Base-by-base conservation (phyloP, 139 green algal species). In the Limnomonas spitsbergensis region DNA sequence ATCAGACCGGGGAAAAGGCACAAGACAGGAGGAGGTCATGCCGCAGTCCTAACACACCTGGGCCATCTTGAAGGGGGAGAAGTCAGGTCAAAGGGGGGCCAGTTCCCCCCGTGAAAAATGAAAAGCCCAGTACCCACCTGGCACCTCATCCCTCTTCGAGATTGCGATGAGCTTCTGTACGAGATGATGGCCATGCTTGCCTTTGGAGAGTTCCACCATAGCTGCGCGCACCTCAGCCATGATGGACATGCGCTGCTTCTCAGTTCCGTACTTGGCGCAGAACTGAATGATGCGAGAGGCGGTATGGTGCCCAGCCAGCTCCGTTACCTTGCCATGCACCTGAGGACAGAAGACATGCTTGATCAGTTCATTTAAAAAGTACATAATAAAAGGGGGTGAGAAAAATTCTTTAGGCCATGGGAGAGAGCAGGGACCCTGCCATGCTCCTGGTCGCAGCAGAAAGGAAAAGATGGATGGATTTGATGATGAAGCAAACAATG, bases 251-350 rank as follows among this genome's bases (percentile, higher is more conserved):
- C 86, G 82, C 69, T 95, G 80, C 20, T 42, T 76, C 14, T 71
- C 40, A 9, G 47, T 88, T 53, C 92, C 93, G 68, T 93, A 73
- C 86, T 95, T 94, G 69, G 90, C 73, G 56, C 88, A 95, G 38
- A 92, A 89, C 82, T 97, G 94, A n/a, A 97, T 86, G 14, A 97
- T 82, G 34, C 93, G 87, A 0, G 88, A 94, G 1, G 92, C 91
- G 7, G 87, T 92, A 83, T 95, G 94, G 40, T 93, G 90, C 29
- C 69, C 80, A 1, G 89, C 89, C 54, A 97, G 80, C 72, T 94
- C 88, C 27, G 86, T 40, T 4, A 94, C 66, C 29, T 87, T 87
- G 53, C 87, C 93, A 14, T 85, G 40, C 0, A 90, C 77, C 87
- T 92, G 89, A 35, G 52, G 32, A 7, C n/a, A 70, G 14, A 36